These are phyloP conservation scores for Tylopilus sp. DNA, from an alignment of 768 basidiomycete species.

Conservation along the genomic window DNA sequence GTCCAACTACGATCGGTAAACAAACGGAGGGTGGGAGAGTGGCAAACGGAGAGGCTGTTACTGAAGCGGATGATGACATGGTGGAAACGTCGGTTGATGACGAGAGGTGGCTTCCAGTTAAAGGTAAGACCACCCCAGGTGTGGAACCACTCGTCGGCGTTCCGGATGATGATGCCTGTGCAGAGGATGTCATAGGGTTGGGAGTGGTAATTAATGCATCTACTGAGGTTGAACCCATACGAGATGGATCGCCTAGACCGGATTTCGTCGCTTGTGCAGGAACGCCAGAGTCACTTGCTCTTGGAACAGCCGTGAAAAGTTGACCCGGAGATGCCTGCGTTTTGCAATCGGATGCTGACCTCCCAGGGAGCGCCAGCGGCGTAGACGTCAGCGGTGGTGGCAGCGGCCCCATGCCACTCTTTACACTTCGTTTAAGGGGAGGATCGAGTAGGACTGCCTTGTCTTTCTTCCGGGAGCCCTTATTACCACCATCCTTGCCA, in stretches of 20 bases:
- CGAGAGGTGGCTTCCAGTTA: slow-evolving; percentile 2
- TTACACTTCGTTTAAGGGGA: slow-evolving; percentile 65
- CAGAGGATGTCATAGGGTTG: neutral
- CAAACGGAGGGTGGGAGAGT: slow-evolving; percentile 45
- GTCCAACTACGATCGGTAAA: slow-evolving; percentile 74
- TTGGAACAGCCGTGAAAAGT: slow-evolving; percentile 9
- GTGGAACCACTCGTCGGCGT: slow-evolving; percentile 19
- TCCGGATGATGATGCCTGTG: slow-evolving; percentile 1
- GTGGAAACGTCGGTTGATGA: slow-evolving; percentile 18
- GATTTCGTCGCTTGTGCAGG: slow-evolving; percentile 2
- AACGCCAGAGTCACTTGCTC: neutral
- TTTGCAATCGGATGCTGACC: slow-evolving; percentile 2
- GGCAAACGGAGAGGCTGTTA: slow-evolving; percentile 23
- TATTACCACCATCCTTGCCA: slow-evolving; percentile 36
- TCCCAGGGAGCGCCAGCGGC: slow-evolving; percentile 52
- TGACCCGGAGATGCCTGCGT: slow-evolving; percentile 4
- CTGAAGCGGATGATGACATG: slow-evolving; percentile 2
- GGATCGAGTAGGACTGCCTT: slow-evolving; percentile 54
- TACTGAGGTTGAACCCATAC: neutral
- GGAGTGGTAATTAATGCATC: neutral
- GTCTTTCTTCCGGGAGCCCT: slow-evolving; percentile 53
- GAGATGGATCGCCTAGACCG: slow-evolving; percentile 4
- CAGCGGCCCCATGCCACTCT: slow-evolving; percentile 54
- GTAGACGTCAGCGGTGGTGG: slow-evolving; percentile 69
- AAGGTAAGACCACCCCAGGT: neutral